A percentile compares a stretch with the other conserved stretches of the same genome.
phyloP scores from a whole-genome alignment of 2,329 filamentous ascomycete species.

The Zelopaecilomyces penicillatus region DNA sequence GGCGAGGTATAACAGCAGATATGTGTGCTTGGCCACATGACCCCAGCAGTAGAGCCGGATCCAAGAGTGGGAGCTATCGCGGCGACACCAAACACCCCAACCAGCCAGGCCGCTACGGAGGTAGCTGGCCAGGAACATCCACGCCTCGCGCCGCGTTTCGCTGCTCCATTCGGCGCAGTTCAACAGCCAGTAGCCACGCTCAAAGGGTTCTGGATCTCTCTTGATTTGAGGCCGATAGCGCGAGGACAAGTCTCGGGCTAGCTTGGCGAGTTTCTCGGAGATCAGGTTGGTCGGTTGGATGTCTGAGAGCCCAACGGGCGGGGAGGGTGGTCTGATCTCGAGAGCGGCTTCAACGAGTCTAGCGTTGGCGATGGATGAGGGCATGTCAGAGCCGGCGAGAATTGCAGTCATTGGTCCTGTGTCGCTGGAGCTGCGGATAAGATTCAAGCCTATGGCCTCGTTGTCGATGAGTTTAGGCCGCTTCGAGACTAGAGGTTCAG shows the following conservation, averaged over 20 bases:
- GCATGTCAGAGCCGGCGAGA: not conserved
- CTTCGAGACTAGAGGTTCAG: slow-evolving; percentile 23
- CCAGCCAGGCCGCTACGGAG: slow-evolving; percentile 52
- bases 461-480: slow-evolving; percentile 13
- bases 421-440: slow-evolving; percentile 24
- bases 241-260: slow-evolving; percentile 40
- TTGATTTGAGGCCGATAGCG: slow-evolving; percentile 41
- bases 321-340: slow-evolving; percentile 47
- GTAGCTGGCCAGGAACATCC: slow-evolving; percentile 53
- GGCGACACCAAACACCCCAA: slow-evolving; percentile 57
- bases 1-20: slow-evolving; percentile 64
- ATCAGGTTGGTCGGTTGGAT: slow-evolving; percentile 44
- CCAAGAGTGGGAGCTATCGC: slow-evolving; percentile 30
- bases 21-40: slow-evolving; percentile 61
- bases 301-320: slow-evolving; percentile 37
- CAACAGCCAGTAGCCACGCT: slow-evolving; percentile 73
- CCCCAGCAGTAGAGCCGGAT: slow-evolving; percentile 74
- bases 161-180: slow-evolving; percentile 47
- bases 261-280: slow-evolving; percentile 45
- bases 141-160: slow-evolving; percentile 43
- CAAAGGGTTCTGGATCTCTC: slow-evolving; percentile 41
- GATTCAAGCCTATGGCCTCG: slow-evolving; percentile 6
- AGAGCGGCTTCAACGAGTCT: slow-evolving; percentile 24
- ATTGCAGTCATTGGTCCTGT: slow-evolving; percentile 11
- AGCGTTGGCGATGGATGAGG: slow-evolving; percentile 9